These are phyloP conservation scores for Sugiyamaella qingdaonensis DNA, from an alignment of 805 yeast genomes.

Conservation along the genomic window DNA sequence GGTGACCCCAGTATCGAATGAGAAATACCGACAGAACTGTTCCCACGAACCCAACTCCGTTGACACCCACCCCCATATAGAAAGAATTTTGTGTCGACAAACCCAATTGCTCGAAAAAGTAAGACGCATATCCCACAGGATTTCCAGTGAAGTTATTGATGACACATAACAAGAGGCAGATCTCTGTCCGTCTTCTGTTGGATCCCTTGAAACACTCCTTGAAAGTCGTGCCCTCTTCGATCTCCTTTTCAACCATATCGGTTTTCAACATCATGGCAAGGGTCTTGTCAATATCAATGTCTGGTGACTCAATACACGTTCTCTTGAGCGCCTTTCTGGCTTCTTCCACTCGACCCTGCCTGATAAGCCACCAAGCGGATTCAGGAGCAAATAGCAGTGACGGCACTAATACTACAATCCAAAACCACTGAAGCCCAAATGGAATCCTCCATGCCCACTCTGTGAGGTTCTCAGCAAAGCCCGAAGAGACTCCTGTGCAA, in stretches of 20 bases:
- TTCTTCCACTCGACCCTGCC: conserved; percentile 50
- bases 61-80: conserved; percentile 39
- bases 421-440: conserved; percentile 58
- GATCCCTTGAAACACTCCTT: conserved; percentile 47
- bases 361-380: conserved; percentile 77
- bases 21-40: conserved; percentile 25
- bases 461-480: conserved; percentile 25
- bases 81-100: conserved; percentile 32
- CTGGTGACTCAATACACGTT: conserved; percentile 38
- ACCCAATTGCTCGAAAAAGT: conserved; percentile 45
- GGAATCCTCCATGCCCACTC: conserved; percentile 70
- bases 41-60: conserved; percentile 44
- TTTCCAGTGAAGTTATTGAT: conserved; percentile 21
- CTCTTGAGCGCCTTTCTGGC: conserved; percentile 42
- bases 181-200: conserved; percentile 48
- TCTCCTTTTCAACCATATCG: conserved; percentile 38
- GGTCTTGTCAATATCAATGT: conserved; percentile 40
- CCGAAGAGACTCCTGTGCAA: conserved; percentile 49
- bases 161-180: conserved; percentile 34
- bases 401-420: conserved; percentile 53
- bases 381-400: conserved; percentile 70
- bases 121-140: conserved; percentile 33
- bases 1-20: conserved; percentile 21
- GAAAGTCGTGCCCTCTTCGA: conserved; percentile 12
- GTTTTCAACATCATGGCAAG: conserved; percentile 45